Evolutionary conservation across 768 basidiomycete species (phyloP), one percentile per base, ranked within the genome.

Genomic region (Tephrocybe sp.): DNA sequence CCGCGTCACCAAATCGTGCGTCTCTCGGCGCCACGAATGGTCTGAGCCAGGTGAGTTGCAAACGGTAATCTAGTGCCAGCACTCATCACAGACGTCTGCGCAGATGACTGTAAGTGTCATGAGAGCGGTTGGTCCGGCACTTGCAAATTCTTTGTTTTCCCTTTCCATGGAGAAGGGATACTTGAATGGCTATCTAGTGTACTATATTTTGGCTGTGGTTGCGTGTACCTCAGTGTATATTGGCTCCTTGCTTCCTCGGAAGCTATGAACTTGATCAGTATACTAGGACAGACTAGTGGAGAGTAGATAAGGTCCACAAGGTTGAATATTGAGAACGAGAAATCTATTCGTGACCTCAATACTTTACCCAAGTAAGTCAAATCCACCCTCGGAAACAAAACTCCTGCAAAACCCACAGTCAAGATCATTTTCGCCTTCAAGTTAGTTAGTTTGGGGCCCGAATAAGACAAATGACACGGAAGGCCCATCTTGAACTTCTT

Each of bases 11-110:
- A 6, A 85, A 85, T 48, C 75, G 76, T 30, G 78, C 80, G 8
- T 80, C 84, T 9, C 73, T 89, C 6, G 87, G 87, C 9, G 79
- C 84, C 3, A 85, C 83, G n/a, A 89, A 89, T 56, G 87, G 87
- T 1, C 39, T 62, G 33, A 60, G 56, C 35, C 60, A 62, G 52
- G 60, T 62, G 39, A 3, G 58, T 48, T 16, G 11, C 14, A 2
- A 30, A 41, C 31, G 26, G 17, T 32, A n/a, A 36, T 5, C 20
- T 30, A 40, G 11, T 0, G 2, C 14, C 5, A 34, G 26, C 19
- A 17, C 19, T 23, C 9, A 36, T 13, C 26, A 22, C n/a, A 20
- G 40, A 45, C 4, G 10, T 5, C 20, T 30, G 17, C 13, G 36
- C 41, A 82, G 59, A 70, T 69, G 65, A 62, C 63, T 22, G 70